phyloP scores from a whole-genome alignment of 2,329 filamentous ascomycete species.

The Nothophoma quercina region DNA sequence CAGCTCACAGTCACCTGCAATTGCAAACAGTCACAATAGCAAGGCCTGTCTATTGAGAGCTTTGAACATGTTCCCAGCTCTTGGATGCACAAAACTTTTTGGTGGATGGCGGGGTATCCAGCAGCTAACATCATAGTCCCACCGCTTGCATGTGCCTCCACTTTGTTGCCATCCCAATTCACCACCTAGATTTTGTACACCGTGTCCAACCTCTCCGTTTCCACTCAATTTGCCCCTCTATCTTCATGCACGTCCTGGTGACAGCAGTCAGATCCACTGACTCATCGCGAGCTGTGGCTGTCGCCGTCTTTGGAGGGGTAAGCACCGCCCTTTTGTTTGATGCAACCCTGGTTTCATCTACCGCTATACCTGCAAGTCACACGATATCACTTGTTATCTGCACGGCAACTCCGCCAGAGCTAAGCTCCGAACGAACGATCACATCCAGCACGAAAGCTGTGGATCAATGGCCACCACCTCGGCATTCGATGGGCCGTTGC shows the following conservation, averaged over 20 bases:
- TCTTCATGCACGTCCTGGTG: neutral
- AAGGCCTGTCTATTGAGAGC: neutral
- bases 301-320: neutral
- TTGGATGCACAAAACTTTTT: neutral
- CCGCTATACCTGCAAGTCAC: slow-evolving; percentile 2
- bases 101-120: slow-evolving; percentile 13
- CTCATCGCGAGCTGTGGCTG: neutral
- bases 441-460: neutral
- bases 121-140: slow-evolving; percentile 5
- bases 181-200: slow-evolving; percentile 5
- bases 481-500: neutral
- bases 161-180: slow-evolving; percentile 5
- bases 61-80: neutral
- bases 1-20: neutral
- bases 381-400: neutral
- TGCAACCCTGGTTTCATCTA: slow-evolving; percentile 7
- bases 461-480: neutral
- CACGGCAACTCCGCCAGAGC: neutral
- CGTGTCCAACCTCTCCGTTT: slow-evolving; percentile 2
- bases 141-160: slow-evolving; percentile 1
- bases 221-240: neutral
- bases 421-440: neutral
- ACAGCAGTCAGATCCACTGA: slow-evolving; percentile 3
- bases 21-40: neutral
- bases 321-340: slow-evolving; percentile 15